Base-by-base conservation (phyloP, 495 filamentous ascomycete genomes). In the Pyrenula massariospora region DNA sequence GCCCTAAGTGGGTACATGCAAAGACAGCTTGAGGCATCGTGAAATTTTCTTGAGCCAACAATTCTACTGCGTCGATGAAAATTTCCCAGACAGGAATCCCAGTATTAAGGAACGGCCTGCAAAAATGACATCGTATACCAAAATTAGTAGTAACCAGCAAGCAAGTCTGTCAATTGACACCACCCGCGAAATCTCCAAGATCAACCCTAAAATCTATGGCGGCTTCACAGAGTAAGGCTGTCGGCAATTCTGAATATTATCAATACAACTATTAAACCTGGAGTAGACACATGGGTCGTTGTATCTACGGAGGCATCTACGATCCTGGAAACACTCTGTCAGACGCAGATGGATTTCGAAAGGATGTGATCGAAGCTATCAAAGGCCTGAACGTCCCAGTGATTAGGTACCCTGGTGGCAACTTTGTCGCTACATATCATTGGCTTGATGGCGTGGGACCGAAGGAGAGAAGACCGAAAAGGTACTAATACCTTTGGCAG, bases 251-350 rank as follows among this genome's bases (percentile, higher is more conserved):
- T 31, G 24, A 62, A 25, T 48, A n/a, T 48, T 42, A 12, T 48
- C 42, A 25, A 23, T 1, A 48, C 22, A 58, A 48, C n/a, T n/a
- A n/a, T 63, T 55, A 25, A 52, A 20, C 60, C 52, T 20, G 8
- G 54, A 25, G 2, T 55, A 88, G 85, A 65, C 86, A 90, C 61
- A 89, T 88, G 85, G 87, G 86, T 50, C 78, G 87, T 49, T 91
- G 87, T 70, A 88, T 91, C 67, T 91, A 91, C 65, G 87, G 87
- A 56, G 87, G 87, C 57, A 86, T 91, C 63, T 90, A 89, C 68
- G 87, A 89, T 57, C 87, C 85, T 1, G 75, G 72, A 12, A 88
- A 80, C 64, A 70, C 79, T 0, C 71, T 88, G n/a, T 82, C 84
- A 2, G 87, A 90, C 59, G 73, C 82, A 56, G 76, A 88, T 63